These are phyloP conservation scores for Mycena galopus DNA, from an alignment of 768 basidiomycete genomes.

Conservation along the genomic window DNA sequence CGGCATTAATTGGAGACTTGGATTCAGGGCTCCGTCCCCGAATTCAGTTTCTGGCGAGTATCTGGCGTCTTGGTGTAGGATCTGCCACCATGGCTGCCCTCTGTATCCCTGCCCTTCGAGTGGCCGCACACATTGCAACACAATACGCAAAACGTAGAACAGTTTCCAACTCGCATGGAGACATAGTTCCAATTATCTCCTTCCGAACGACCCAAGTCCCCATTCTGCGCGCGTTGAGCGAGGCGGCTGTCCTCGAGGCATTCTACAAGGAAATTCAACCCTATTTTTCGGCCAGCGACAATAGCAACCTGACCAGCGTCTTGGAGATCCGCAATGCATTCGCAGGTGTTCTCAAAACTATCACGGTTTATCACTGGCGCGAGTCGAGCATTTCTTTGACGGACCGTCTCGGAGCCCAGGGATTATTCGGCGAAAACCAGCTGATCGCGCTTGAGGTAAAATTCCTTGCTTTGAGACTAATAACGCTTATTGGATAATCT, in stretches of 20 bases:
- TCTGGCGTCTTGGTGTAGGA: slow-evolving; percentile 48
- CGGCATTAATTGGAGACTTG: slow-evolving; percentile 40
- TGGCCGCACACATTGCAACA: slow-evolving; percentile 41
- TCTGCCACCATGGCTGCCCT: no score
- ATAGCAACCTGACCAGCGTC: background rate
- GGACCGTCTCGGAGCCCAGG: slow-evolving; percentile 52
- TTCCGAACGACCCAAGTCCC: slow-evolving; percentile 53
- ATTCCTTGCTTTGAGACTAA: no score
- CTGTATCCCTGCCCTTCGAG: slow-evolving; percentile 39
- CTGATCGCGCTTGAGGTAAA: slow-evolving; percentile 43
- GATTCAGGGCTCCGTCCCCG: background rate
- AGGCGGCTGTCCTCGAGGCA: slow-evolving; percentile 45
- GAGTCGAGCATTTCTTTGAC: slow-evolving; percentile 13
- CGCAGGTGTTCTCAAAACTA: slow-evolving; percentile 26
- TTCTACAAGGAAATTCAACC: slow-evolving; percentile 28
- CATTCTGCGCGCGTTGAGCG: slow-evolving; percentile 44
- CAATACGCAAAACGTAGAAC: slow-evolving; percentile 44
- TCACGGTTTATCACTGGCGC: slow-evolving; percentile 9
- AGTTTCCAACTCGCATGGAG: slow-evolving; percentile 34
- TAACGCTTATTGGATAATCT: slow-evolving; percentile 10
- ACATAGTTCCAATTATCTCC: slow-evolving; percentile 39
- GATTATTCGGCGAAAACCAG: slow-evolving; percentile 48
- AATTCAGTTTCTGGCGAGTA: slow-evolving; percentile 39
- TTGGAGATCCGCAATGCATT: slow-evolving; percentile 25
- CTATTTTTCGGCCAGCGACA: background rate